A percentile compares a stretch with the other conserved stretches of the same genome.
These are phyloP conservation scores for Pseudogymnoascus sp. DNA, from an alignment of 2,329 filamentous ascomycete genomes.

Conservation along the genomic window DNA sequence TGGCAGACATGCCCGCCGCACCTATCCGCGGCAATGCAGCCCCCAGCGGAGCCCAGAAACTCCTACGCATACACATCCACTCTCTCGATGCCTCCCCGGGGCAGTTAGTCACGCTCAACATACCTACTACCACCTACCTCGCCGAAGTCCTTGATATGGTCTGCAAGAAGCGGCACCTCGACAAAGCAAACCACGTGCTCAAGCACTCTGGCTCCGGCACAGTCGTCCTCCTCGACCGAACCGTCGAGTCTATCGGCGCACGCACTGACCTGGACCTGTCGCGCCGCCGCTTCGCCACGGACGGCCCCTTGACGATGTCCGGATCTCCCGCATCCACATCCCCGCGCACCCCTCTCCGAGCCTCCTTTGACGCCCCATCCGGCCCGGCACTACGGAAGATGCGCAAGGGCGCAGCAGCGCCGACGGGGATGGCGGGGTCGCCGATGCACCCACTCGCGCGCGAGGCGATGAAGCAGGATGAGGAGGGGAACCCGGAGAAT, in stretches of 20 bases:
- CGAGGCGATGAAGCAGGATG: conserved; percentile 51
- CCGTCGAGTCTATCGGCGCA: conserved; percentile 69
- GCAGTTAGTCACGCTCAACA: conserved; percentile 65
- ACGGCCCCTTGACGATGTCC: conserved; percentile 60
- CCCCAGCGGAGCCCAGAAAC: conserved; percentile 57
- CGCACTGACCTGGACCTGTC: conserved; percentile 68
- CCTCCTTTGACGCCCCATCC: conserved; percentile 38
- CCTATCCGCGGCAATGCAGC: conserved; percentile 30
- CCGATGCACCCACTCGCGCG: conserved; percentile 57
- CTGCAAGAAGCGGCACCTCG: conserved; percentile 67
- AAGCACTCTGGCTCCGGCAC: conserved; percentile 68
- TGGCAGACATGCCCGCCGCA: conserved; percentile 48
- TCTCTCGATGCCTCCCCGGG: conserved; percentile 61
- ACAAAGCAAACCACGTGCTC: conserved; percentile 71
- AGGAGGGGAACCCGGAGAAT: conserved; percentile 45
- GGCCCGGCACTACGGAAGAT: conserved; percentile 36
- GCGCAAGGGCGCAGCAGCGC: conserved; percentile 44
- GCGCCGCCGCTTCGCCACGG: conserved; percentile 65
- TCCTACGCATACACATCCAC: conserved; percentile 63
- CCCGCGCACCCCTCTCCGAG: conserved; percentile 50
- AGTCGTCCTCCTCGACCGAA: conserved; percentile 67
- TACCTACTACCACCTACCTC: conserved; percentile 75
- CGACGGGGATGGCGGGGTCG: conserved; percentile 26
- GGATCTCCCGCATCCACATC: conserved; percentile 59
- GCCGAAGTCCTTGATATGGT: conserved; percentile 73